These are phyloP conservation scores for Cenchrus americanus DNA, from an alignment of 176 grass and related monocot genomes.

Conservation along the genomic window DNA sequence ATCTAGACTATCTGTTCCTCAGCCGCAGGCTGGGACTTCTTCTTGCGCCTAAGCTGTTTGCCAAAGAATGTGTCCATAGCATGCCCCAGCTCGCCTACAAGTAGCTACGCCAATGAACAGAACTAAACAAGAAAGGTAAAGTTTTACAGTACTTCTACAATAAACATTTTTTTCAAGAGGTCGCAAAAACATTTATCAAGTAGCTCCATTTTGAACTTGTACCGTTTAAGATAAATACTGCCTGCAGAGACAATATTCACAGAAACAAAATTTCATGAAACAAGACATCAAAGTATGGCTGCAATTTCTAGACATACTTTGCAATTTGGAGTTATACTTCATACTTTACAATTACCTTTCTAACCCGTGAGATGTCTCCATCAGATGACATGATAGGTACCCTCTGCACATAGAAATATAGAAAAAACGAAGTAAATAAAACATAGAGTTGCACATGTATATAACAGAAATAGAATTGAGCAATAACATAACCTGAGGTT, in stretches of 20 bases:
- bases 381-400: constrained; percentile 82
- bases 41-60: too few relatives aligned
- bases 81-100: too few relatives aligned
- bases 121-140: not conserved
- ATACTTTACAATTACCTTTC: constrained; percentile 68
- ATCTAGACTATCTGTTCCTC: too few relatives aligned
- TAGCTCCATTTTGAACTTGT: not conserved
- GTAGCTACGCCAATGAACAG: not conserved
- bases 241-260: constrained; percentile 2
- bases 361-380: constrained; percentile 69
- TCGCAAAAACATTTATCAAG: not conserved
- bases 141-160: not conserved
- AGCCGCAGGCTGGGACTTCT: too few relatives aligned
- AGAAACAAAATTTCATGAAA: not conserved
- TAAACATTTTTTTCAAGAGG: not conserved
- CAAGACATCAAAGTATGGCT: not conserved
- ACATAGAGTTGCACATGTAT: not conserved
- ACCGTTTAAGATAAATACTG: not conserved
- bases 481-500: constrained; percentile 74
- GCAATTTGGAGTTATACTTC: not conserved
- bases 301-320: not conserved
- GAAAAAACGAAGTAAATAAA: constrained; percentile 36
- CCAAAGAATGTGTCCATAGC: too few relatives aligned
- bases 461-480: constrained; percentile 16
- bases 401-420: constrained; percentile 46